Base-by-base conservation (phyloP, 176 grass and related monocot genomes). In the Cocos nucifera region DNA sequence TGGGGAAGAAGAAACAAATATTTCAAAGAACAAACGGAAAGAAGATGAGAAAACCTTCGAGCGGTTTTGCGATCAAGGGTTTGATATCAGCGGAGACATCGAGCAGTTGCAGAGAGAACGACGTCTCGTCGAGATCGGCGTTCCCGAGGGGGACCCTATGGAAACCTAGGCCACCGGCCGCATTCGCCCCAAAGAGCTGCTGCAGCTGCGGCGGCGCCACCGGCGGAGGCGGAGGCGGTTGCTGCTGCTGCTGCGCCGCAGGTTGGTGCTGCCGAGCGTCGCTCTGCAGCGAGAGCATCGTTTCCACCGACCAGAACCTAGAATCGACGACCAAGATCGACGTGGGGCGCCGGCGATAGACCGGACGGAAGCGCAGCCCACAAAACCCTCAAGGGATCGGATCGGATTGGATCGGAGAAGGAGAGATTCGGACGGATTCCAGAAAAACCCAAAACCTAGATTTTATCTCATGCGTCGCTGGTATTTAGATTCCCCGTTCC, bases 281-380 rank as follows among this genome's bases (percentile, higher is more conserved):
- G 26, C 58, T 27, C 58, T 61, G 58, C 27, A 61, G 28, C 4
- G 58, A 61, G 28, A 61, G 58, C 58, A 61, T 61, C 26, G n/a
- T 61, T 27, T 4, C 28, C 26, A 17, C 4, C 9, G 35, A 9
- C 35, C 35, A 44, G 30, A 61, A 4, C 26, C 58, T 35, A 39
- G 28, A 61, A 9, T 22, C 54, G 12, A 18, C 16, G 54, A 19
- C 54, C 54, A 56, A 44, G 35, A 44, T 44, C 35, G 35, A 44
- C 9, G 7, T 9, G 8, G 35, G 10, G 6, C 35, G 10, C 35
- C 35, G 35, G 35, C 35, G 35, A 12, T 0, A 12, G 35, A 12
- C 35, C 35, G 10, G 10, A 44, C 8, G 9, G 35, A 14, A 12
- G 9, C 0, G 35, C 9, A 1, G 9, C 35, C 35, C 35, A 9